Evolutionary conservation across 306 rosid species (phyloP).

Genomic region (Nissolia schottii): DNA sequence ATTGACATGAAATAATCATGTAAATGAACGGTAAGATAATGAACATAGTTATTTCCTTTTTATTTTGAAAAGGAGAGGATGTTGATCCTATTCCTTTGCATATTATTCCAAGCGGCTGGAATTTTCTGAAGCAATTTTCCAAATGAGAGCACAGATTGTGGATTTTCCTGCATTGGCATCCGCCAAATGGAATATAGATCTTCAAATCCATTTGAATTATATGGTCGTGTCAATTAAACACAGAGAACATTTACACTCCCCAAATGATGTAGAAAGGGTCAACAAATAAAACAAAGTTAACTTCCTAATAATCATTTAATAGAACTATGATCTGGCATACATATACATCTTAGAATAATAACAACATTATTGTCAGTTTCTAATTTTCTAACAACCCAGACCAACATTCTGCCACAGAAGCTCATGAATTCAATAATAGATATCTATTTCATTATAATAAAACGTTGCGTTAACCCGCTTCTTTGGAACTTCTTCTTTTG

Average conservation of each 20-base stretch:
- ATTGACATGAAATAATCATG: no score
- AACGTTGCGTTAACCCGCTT: not conserved
- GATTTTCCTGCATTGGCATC: not conserved
- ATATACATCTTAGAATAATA: not conserved
- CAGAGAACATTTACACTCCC: not conserved
- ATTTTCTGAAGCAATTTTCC: not conserved
- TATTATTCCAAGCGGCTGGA: not conserved
- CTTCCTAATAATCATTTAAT: not conserved
- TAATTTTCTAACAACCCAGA: not conserved
- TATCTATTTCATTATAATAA: not conserved
- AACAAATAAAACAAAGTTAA: conserved; percentile 8
- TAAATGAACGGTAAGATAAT: no score
- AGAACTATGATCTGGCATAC: not conserved
- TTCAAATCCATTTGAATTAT: not conserved
- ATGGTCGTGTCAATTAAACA: not conserved
- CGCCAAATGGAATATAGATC: not conserved
- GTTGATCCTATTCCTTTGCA: not conserved
- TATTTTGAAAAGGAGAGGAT: no score
- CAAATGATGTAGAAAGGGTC: not conserved
- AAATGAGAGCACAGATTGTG: not conserved
- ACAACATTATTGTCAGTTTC: not conserved
- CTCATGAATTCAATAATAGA: not conserved
- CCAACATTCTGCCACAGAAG: not conserved
- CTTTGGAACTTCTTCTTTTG: not conserved
- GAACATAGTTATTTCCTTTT: no score